Conservation (phyloP, 192 early-diverging fungal species). For the Glomus cerebriforme region DNA sequence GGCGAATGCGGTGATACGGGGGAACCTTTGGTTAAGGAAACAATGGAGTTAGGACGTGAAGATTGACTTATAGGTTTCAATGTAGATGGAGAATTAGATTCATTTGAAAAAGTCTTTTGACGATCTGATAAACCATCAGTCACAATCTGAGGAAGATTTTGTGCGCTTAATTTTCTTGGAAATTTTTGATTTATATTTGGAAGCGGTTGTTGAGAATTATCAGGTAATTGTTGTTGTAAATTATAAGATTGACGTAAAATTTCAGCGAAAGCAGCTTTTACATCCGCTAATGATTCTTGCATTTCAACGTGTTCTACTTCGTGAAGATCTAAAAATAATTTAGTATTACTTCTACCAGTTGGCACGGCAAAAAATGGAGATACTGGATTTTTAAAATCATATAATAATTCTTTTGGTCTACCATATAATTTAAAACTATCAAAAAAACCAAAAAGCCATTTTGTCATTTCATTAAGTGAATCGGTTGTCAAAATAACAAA, state of each 20-base stretch:
- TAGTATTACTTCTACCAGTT: conserved; percentile 15
- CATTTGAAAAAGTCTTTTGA: conserved; percentile 7
- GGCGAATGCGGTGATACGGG: background rate
- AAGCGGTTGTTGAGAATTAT: background rate
- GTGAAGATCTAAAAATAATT: conserved; percentile 20
- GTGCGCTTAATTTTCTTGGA: background rate
- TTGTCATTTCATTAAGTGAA: conserved; percentile 39
- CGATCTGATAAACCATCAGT: background rate
- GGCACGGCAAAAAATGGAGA: conserved; percentile 29
- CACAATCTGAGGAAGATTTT: background rate
- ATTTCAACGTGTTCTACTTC: conserved; percentile 27
- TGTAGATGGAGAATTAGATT: conserved; percentile 2
- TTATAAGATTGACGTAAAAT: conserved; percentile 34
- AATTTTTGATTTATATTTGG: background rate
- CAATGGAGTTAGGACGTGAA: background rate
- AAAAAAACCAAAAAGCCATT: conserved; percentile 46
- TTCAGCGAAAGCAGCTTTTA: conserved; percentile 46
- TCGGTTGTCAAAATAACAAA: conserved; percentile 38
- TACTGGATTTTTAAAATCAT: conserved; percentile 36
- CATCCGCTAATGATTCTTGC: conserved; percentile 43
- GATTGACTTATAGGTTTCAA: background rate
- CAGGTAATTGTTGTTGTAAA: background rate
- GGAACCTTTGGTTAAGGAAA: background rate
- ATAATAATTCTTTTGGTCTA: conserved; percentile 38
- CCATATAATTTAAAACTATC: conserved; percentile 53